Evolutionary conservation across 2,329 filamentous ascomycete species (phyloP), one percentile per base, ranked within the genome.

Genomic region (Aspergillus sp.): DNA sequence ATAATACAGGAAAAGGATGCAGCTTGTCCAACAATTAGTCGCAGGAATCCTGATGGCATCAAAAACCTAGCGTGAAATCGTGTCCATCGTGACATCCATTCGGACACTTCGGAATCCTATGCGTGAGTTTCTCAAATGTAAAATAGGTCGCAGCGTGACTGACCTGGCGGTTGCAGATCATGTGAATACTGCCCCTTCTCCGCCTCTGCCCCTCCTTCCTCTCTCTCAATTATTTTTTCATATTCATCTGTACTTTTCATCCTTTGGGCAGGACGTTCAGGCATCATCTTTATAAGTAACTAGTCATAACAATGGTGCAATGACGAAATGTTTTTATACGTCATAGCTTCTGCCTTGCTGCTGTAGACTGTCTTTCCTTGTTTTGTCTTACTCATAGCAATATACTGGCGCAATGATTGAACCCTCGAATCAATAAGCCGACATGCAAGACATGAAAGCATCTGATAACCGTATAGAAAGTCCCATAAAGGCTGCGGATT

Each of bases 31-130:
- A 7, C 17, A 17, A 13, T n/a, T 39, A 10, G 5, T 12, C 17
- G 17, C 15, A 12, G 10, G 17, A 20, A 19, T 10, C 19, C 17
- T 39, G 15, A 17, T 19, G 15, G 15, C 17, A 39, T 20, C 13
- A 4, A 44, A 22, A 27, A 22, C 41, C 43, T 53, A 45, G 44
- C 41, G 48, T 44, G 42, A 49, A 22, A 54, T 61, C 61, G 62
- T 64, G 60, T 66, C 53, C 52, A 54, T 51, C 43, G 44, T 45
- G 43, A 57, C 47, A 49, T 52, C 63, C 64, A 66, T 58, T 65
- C 64, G 63, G 64, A 64, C 52, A 52, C 52, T 52, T 58, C 61
- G 64, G 64, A 66, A 42, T 13, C 19, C 38, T 35, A 17, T 35
- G 17, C 33, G 13, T 27, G 13, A 35, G 5, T 35, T n/a, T 5